These are phyloP conservation scores for Coniella vitis DNA, from an alignment of 2,329 filamentous ascomycete species.

Conservation along the genomic window DNA sequence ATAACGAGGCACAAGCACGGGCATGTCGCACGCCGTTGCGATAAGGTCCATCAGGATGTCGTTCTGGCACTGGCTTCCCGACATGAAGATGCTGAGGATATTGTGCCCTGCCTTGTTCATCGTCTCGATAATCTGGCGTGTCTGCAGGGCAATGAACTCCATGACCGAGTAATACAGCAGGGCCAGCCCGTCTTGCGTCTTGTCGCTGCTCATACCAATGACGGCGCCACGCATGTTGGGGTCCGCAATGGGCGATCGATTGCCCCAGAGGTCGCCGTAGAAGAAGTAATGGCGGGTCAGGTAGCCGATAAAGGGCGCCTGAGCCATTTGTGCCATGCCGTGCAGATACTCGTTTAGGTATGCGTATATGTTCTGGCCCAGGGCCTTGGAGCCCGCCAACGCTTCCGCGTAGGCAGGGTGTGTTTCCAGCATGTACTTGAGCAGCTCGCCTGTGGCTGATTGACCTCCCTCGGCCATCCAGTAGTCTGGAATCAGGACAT, in stretches of 20 bases:
- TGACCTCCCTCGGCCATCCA: constrained; percentile 99
- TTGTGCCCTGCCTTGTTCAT: constrained; percentile 89
- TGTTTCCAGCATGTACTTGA: constrained; percentile 91
- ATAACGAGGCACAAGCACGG: constrained; percentile 87
- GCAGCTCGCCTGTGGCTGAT: constrained; percentile 87
- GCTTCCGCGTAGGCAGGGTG: constrained; percentile 86
- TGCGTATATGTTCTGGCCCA: constrained; percentile 87
- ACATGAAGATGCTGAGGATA: constrained; percentile 96
- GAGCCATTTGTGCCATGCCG: constrained; percentile 61
- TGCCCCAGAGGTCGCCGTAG: constrained; percentile 96
- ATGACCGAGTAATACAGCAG: constrained; percentile 92
- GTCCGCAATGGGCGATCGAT: constrained; percentile 89
- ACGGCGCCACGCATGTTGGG: constrained; percentile 87
- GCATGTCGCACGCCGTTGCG: constrained; percentile 84
- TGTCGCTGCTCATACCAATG: constrained; percentile 81
- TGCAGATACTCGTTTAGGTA: constrained; percentile 85
- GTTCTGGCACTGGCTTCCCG: constrained; percentile 95
- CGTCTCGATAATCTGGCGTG: constrained; percentile 84
- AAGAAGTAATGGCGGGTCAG: constrained; percentile 95
- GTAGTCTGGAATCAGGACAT: constrained; percentile 83
- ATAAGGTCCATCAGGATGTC: constrained; percentile 85
- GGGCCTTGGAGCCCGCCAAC: constrained; percentile 68
- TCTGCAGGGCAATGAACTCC: constrained; percentile 98
- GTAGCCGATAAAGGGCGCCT: constrained; percentile 74
- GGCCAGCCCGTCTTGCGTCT: constrained; percentile 78